phyloP scores from a whole-genome alignment of 768 basidiomycete species.

The Leccinellum luteum region DNA sequence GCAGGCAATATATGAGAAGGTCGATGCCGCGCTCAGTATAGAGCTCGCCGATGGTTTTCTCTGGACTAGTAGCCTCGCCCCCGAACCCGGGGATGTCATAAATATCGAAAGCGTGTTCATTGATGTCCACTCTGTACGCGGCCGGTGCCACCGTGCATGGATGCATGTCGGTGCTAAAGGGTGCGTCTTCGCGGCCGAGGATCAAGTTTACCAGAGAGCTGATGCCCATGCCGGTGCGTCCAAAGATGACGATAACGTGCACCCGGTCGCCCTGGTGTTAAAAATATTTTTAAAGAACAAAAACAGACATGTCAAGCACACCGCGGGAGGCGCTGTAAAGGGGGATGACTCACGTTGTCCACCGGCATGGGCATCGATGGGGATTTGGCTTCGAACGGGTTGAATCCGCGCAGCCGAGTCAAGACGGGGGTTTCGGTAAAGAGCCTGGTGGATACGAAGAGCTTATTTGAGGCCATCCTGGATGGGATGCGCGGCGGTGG shows the following conservation, averaged over 20 bases:
- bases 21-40: slow-evolving; percentile 31
- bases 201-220: slow-evolving; percentile 33
- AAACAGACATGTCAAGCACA: not conserved
- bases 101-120: slow-evolving; percentile 30
- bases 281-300: not conserved
- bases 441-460: slow-evolving; percentile 18
- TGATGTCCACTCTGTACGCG: slow-evolving; percentile 29
- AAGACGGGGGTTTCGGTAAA: slow-evolving; percentile 24
- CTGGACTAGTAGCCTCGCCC: slow-evolving; percentile 14
- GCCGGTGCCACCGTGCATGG: slow-evolving; percentile 25
- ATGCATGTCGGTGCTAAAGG: slow-evolving; percentile 32
- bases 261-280: slow-evolving; percentile 27
- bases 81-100: slow-evolving; percentile 32
- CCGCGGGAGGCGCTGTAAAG: not conserved
- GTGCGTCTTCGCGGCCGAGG: slow-evolving; percentile 32
- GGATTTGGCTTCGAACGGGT: slow-evolving; percentile 23
- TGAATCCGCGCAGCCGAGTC: slow-evolving; percentile 24
- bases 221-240: slow-evolving; percentile 33
- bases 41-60: slow-evolving; percentile 27
- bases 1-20: slow-evolving; percentile 30
- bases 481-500: not conserved
- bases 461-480: slow-evolving; percentile 25
- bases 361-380: slow-evolving; percentile 29
- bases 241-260: slow-evolving; percentile 32
- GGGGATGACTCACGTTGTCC: slow-evolving; percentile 23